Conservation (phyloP, 2,329 filamentous ascomycete species). For the Alternaria tenuissima region DNA sequence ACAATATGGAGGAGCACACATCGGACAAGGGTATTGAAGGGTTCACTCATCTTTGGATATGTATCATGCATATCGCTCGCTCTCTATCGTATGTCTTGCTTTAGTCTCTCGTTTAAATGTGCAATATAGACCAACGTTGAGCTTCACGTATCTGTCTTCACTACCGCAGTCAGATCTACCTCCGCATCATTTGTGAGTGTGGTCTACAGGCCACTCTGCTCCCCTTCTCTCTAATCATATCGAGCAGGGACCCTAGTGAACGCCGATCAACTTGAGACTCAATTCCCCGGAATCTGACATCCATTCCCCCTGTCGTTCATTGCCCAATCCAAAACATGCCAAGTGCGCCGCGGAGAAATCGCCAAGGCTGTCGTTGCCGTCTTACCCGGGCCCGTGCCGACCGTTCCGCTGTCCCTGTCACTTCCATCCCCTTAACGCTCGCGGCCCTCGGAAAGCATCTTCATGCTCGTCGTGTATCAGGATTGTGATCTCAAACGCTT, state of each 20-base stretch:
- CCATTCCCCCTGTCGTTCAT: no score
- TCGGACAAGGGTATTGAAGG: no score
- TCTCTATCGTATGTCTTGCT: no score
- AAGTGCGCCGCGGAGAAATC: not conserved
- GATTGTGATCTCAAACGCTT: not conserved
- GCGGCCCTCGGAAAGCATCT: not conserved
- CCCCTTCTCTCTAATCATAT: not conserved
- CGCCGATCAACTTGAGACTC: not conserved
- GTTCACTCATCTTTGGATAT: no score
- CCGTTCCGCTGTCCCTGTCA: conserved; percentile 5
- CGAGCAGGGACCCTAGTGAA: not conserved
- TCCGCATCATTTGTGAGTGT: no score
- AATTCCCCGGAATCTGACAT: not conserved
- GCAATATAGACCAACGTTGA: not conserved
- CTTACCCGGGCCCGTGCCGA: not conserved
- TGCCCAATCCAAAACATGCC: conserved; percentile 1
- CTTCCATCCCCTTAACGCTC: not conserved
- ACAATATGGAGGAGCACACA: no score
- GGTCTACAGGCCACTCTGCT: no score
- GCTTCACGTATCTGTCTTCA: not conserved
- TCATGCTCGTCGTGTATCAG: not conserved
- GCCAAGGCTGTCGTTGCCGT: conserved; percentile 8
- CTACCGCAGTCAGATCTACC: not conserved
- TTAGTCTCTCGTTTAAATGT: not conserved
- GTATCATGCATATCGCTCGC: no score